Percentiles rank a stretch among this genome's conserved stretches.
Evolutionary conservation across 257 asterid species (phyloP).

Genomic region (Plantago major): DNA sequence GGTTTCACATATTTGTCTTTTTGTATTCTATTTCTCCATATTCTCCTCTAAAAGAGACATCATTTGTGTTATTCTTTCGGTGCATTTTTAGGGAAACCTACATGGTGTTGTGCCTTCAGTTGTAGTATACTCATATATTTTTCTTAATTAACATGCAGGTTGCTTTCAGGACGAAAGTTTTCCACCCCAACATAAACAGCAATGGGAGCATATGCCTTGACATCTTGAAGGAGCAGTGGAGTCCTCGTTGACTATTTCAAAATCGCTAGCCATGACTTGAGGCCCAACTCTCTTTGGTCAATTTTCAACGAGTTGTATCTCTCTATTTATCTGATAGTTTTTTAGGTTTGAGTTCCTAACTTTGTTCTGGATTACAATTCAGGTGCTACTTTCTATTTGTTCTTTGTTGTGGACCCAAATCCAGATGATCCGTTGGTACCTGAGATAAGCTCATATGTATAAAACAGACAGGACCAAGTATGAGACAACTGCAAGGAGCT

Average conservation of each 20-base stretch:
- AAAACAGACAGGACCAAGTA: constrained; percentile 40
- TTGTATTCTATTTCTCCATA: constrained; percentile 6
- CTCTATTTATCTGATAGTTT: background rate
- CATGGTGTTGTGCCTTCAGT: no score
- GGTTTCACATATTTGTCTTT: constrained; percentile 8
- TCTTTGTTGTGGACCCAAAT: constrained; percentile 46
- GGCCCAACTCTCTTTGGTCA: background rate
- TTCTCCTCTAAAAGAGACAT: background rate
- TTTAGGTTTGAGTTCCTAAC: background rate
- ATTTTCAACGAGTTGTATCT: background rate
- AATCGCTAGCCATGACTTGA: background rate
- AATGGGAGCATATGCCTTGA: constrained; percentile 43
- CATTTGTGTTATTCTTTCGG: no score
- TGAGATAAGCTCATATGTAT: constrained; percentile 43
- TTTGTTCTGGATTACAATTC: background rate
- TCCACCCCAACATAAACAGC: constrained; percentile 41
- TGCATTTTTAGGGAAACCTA: no score
- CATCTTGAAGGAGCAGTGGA: constrained; percentile 42
- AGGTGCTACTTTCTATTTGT: constrained; percentile 46
- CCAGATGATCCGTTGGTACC: constrained; percentile 50
- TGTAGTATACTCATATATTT: background rate
- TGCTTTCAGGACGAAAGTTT: constrained; percentile 36
- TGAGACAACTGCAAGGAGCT: constrained; percentile 43
- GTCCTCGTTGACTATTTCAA: constrained; percentile 36
- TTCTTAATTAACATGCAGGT: constrained; percentile 23